phyloP scores from a whole-genome alignment of 345 rosid species.

The Rhodomyrtus tomentosa region DNA sequence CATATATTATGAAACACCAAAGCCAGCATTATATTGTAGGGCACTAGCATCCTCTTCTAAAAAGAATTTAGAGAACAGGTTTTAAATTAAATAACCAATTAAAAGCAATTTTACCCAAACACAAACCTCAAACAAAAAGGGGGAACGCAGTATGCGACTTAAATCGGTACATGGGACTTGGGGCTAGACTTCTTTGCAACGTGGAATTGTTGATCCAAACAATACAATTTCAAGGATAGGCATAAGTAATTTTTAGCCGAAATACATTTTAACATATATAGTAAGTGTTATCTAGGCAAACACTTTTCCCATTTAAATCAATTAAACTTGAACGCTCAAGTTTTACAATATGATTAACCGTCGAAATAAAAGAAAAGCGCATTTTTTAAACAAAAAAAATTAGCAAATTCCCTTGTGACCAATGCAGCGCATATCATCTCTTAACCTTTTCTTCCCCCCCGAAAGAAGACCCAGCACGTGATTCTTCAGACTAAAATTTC shows the following conservation, averaged over 20 bases:
- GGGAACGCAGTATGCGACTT: not conserved
- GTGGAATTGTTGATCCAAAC: not conserved
- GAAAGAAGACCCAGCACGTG: not conserved
- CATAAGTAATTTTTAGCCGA: not conserved
- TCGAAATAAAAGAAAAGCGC: not conserved
- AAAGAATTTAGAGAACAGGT: not conserved
- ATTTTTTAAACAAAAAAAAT: not conserved
- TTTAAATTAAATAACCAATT: not conserved
- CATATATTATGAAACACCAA: not conserved
- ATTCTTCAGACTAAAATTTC: not conserved
- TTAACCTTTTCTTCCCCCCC: not conserved
- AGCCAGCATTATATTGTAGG: not conserved
- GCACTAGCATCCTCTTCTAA: not conserved
- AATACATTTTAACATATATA: not conserved
- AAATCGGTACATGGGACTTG: not conserved
- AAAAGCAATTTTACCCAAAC: not conserved
- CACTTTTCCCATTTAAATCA: not conserved
- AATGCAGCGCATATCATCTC: not conserved
- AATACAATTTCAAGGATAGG: not conserved
- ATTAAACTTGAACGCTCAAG: not conserved
- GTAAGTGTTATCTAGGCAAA: not conserved
- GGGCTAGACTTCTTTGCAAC: not conserved
- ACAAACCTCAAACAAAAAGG: not conserved
- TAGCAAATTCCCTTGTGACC: not conserved
- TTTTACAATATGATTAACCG: not conserved